Base-by-base conservation (phyloP, 192 early-diverging fungal species). In the Mortierella alpina region DNA sequence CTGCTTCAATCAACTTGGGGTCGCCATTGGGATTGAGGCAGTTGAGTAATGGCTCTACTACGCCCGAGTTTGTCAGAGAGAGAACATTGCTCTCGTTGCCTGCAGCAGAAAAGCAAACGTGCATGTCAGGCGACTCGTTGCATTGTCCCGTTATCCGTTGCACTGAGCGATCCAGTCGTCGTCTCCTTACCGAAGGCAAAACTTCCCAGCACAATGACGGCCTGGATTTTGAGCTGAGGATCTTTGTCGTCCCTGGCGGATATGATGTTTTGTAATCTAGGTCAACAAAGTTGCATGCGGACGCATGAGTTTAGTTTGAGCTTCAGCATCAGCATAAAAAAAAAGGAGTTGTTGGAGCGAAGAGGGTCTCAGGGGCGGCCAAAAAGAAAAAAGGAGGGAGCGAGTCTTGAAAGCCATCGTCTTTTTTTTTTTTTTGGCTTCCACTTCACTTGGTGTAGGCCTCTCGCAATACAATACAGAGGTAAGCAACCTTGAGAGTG, bases 181-280 rank as follows among this genome's bases (percentile, higher is more conserved):
- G 31, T 17, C 41, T 40, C 13, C 51, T 59, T 84, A 90, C 89
- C 92, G 83, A 90, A 89, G 47, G 91, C 90, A 59, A 92, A 88
- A 50, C 90, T 91, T 22, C 92, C 90, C 22, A 93, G 82, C 18
- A 92, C 87, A 48, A 89, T 91, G 17, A 84, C 84, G n/a, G 89
- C 87, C 74, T 92, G 89, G 5, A 91, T 87, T 51, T 88, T 86
- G 14, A 90, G 52, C n/a, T 84, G 67, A 23, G 86, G 65, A 17
- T 82, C 75, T 17, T 68, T 70, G 47, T 66, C 69, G 15, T 79
- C 78, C 44, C 68, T 73, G 46, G 56, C 55, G 2, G 60, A 77
- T n/a, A 92, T 74, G 56, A 90, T 87, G 31, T 89, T 82, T 12
- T 90, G 84, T 49, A 93, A 72, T 70, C 91, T 92, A 83, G 6